A percentile compares a stretch with the other conserved stretches of the same genome.
phyloP scores from a whole-genome alignment of 140 eudicot genomes.

The Bidens hawaiensis region DNA sequence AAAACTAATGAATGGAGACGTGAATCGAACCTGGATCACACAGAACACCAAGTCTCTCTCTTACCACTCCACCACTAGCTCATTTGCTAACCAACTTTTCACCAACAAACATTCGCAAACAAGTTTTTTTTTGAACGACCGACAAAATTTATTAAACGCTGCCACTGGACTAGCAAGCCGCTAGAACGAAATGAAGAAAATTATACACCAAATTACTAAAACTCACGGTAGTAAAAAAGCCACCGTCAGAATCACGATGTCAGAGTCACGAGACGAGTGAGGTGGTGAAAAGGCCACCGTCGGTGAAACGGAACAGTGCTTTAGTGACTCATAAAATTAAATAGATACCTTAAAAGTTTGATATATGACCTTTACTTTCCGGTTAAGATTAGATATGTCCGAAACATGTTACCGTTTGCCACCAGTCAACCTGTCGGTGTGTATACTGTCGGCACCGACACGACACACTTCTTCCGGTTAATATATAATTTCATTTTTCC shows the following conservation, averaged over 20 bases:
- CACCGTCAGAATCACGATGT: slow-evolving; percentile 10
- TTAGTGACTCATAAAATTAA: background rate
- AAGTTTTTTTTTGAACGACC: no score
- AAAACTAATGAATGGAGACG: no score
- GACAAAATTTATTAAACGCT: no score
- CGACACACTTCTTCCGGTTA: slow-evolving; percentile 32
- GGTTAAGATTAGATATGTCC: background rate
- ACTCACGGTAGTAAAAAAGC: background rate
- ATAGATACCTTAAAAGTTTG: background rate
- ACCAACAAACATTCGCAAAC: no score
- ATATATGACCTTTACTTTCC: background rate
- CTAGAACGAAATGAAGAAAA: background rate
- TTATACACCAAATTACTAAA: no score
- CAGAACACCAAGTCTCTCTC: no score
- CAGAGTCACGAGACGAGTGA: slow-evolving; percentile 7
- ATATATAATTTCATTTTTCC: background rate
- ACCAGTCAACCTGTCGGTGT: slow-evolving; percentile 49
- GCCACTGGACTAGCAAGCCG: no score
- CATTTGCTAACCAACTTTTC: no score
- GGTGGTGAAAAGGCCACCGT: slow-evolving; percentile 10
- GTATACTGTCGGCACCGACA: slow-evolving; percentile 59
- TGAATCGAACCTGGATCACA: no score
- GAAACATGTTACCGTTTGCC: background rate
- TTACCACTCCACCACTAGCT: no score
- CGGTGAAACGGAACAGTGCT: slow-evolving; percentile 10